Conservation (phyloP, 306 rosid species). For the Cicer chorassanicum region DNA sequence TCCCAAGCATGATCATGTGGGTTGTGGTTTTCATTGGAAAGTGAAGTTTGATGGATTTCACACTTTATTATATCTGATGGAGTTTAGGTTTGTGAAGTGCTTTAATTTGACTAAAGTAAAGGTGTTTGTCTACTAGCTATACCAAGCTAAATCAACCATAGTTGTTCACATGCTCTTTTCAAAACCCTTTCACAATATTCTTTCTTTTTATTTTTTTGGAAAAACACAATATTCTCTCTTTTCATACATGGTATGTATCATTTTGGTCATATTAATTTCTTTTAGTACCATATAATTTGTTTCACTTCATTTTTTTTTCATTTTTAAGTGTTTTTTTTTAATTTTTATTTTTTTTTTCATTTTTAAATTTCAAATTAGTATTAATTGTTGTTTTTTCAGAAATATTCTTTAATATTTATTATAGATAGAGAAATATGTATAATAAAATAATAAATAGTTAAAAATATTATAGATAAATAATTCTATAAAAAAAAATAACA, state of each 20-base stretch:
- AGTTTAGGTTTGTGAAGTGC: slow-evolving; percentile 43
- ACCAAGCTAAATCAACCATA: slow-evolving; percentile 36
- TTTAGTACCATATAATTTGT: not conserved
- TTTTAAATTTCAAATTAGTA: too few relatives aligned
- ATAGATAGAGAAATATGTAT: too few relatives aligned
- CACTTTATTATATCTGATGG: slow-evolving; percentile 42
- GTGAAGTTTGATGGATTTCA: slow-evolving; percentile 51
- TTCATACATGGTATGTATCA: slow-evolving; percentile 16
- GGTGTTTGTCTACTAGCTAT: slow-evolving; percentile 45
- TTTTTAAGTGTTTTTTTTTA: too few relatives aligned
- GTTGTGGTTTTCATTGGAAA: slow-evolving; percentile 69
- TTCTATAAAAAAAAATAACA: too few relatives aligned
- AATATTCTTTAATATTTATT: too few relatives aligned
- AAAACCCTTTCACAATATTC: slow-evolving; percentile 16
- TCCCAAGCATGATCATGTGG: slow-evolving; percentile 80
- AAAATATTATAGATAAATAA: too few relatives aligned
- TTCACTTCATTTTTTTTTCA: not conserved
- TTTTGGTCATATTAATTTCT: not conserved
- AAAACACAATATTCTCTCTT: slow-evolving; percentile 21
- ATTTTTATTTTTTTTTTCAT: too few relatives aligned
- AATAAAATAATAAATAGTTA: too few relatives aligned
- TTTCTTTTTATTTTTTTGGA: not conserved
- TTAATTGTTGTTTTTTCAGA: too few relatives aligned
- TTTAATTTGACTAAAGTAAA: slow-evolving; percentile 51
- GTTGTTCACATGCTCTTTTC: slow-evolving; percentile 31